phyloP scores from a whole-genome alignment of 192 early-diverging fungal species.

The Borealophlyctis nickersoniae region DNA sequence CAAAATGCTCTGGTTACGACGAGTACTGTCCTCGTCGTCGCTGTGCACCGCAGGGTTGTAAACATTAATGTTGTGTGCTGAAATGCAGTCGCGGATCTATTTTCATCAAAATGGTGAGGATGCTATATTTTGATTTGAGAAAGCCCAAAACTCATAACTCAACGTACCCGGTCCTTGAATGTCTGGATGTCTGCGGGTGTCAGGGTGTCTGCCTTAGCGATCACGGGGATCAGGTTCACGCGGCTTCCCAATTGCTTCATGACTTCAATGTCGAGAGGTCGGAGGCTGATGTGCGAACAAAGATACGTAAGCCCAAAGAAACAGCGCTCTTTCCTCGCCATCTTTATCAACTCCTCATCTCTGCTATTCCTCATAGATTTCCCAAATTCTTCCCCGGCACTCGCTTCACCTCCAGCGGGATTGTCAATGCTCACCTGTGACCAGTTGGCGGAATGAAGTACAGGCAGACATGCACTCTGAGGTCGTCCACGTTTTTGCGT shows the following conservation, averaged over 20 bases:
- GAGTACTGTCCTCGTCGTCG: slow-evolving; percentile 70
- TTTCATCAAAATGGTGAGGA: background rate
- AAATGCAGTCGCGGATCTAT: slow-evolving; percentile 85
- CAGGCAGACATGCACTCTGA: slow-evolving; percentile 96
- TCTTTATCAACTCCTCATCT: too few relatives aligned
- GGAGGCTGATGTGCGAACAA: slow-evolving; percentile 49
- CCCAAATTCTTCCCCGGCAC: background rate
- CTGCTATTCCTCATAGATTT: too few relatives aligned
- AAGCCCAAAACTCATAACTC: background rate
- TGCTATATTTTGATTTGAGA: too few relatives aligned
- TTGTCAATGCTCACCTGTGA: slow-evolving; percentile 66
- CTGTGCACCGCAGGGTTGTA: slow-evolving; percentile 86
- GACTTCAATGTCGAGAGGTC: slow-evolving; percentile 92
- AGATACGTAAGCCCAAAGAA: background rate
- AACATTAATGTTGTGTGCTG: slow-evolving; percentile 87
- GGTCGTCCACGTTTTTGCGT: slow-evolving; percentile 83
- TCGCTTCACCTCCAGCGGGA: background rate
- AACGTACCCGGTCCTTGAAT: slow-evolving; percentile 90
- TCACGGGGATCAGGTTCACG: slow-evolving; percentile 96
- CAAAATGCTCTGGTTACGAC: slow-evolving; percentile 81
- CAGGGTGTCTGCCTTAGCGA: slow-evolving; percentile 98
- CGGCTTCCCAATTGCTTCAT: slow-evolving; percentile 96
- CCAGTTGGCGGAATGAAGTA: slow-evolving; percentile 99
- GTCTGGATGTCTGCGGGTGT: slow-evolving; percentile 83
- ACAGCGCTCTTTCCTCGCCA: too few relatives aligned